A percentile compares a stretch with the other conserved stretches of the same genome.
These are phyloP conservation scores for Schwanniomyces occidentalis DNA, from an alignment of 805 yeast genomes.

Conservation along the genomic window DNA sequence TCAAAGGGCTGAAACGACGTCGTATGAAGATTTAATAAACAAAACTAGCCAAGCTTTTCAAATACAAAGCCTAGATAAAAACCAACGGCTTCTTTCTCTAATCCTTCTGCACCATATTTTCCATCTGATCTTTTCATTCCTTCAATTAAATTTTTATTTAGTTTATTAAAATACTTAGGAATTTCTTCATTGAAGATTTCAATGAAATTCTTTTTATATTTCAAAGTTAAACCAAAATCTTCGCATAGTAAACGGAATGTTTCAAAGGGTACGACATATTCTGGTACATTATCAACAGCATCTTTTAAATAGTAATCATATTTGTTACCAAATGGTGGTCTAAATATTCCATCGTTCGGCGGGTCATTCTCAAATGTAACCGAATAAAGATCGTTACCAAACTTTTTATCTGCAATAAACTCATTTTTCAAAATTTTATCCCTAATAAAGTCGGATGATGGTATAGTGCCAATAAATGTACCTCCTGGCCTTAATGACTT, in stretches of 20 bases:
- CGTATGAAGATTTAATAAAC: no score
- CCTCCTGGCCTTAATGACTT: constrained; percentile 81
- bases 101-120: constrained; percentile 81
- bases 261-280: constrained; percentile 94
- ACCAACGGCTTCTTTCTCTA: constrained; percentile 86
- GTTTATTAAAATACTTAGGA: constrained; percentile 58
- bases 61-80: constrained; percentile 85
- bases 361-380: constrained; percentile 80
- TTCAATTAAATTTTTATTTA: constrained; percentile 62
- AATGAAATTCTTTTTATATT: constrained; percentile 73
- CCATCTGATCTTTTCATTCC: constrained; percentile 79
- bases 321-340: constrained; percentile 77
- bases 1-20: no score
- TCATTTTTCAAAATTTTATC: constrained; percentile 57
- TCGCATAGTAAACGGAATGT: constrained; percentile 79
- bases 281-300: constrained; percentile 96
- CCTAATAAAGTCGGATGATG: constrained; percentile 82
- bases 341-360: constrained; percentile 72
- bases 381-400: constrained; percentile 85
- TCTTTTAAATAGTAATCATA: constrained; percentile 83
- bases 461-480: constrained; percentile 88
- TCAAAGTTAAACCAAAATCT: constrained; percentile 73
- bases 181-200: constrained; percentile 81
- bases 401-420: constrained; percentile 46
- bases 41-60: constrained; percentile 53